Evolutionary conservation across 2,329 filamentous ascomycete species (phyloP).

Genomic region (Fusarium verticillioides): DNA sequence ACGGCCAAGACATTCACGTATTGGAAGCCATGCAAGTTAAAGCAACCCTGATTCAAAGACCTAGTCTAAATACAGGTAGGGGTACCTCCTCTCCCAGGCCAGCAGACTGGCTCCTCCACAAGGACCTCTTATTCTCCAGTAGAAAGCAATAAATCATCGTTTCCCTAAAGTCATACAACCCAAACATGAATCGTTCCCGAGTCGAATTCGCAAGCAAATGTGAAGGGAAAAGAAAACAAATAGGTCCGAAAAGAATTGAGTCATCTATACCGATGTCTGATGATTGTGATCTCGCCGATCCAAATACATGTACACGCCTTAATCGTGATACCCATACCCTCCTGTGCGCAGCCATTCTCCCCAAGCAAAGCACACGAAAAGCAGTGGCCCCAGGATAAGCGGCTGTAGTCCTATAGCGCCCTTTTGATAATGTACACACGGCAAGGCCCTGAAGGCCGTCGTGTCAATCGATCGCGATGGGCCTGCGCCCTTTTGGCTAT

Average conservation of each 20-base stretch:
- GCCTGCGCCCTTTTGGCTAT: constrained; percentile 41
- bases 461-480: constrained; percentile 43
- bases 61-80: constrained; percentile 41
- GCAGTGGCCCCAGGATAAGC: constrained; percentile 23
- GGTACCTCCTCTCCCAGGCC: constrained; percentile 30
- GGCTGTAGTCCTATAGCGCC: constrained; percentile 42
- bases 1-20: not conserved
- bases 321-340: constrained; percentile 28
- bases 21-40: not conserved
- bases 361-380: constrained; percentile 28
- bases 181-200: constrained; percentile 29
- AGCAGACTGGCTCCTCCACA: constrained; percentile 31
- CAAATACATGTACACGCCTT: constrained; percentile 50
- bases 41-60: constrained; percentile 38
- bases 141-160: constrained; percentile 36
- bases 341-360: constrained; percentile 24
- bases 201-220: constrained; percentile 31
- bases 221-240: constrained; percentile 34
- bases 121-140: constrained; percentile 26
- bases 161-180: constrained; percentile 45
- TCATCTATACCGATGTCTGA: constrained; percentile 46
- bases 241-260: constrained; percentile 34
- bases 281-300: constrained; percentile 43
- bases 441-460: constrained; percentile 41
- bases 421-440: constrained; percentile 52